Percentiles rank a stretch among this genome's conserved stretches.
Evolutionary conservation across 78 protist species (phyloP).

Genomic region (Dictyostelium brefeldianum): DNA sequence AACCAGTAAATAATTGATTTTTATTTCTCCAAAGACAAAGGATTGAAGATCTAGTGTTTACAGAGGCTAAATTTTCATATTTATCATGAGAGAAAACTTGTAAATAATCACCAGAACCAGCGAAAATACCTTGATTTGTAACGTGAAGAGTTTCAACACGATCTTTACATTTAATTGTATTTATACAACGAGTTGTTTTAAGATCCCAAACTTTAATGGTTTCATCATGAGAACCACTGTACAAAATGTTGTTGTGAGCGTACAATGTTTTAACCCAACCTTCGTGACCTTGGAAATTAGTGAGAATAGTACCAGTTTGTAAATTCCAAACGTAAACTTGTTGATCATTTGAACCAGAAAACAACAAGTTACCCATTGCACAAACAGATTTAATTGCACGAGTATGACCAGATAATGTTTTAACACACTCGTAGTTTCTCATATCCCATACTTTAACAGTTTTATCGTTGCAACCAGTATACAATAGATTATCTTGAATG

Average conservation of each 20-base stretch:
- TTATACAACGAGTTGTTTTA: constrained; percentile 67
- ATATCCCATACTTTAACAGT: constrained; percentile 86
- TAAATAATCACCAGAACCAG: constrained; percentile 71
- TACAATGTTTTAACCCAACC: constrained; percentile 79
- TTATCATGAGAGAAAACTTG: constrained; percentile 42
- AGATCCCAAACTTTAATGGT: constrained; percentile 85
- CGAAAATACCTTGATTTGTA: constrained; percentile 77
- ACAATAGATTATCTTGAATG: constrained; percentile 66
- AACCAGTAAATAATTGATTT: constrained; percentile 65
- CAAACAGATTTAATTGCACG: constrained; percentile 77
- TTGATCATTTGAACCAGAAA: constrained; percentile 80
- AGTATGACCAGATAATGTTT: constrained; percentile 69
- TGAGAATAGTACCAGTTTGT: constrained; percentile 37
- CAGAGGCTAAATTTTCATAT: constrained; percentile 48
- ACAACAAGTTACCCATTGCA: constrained; percentile 52
- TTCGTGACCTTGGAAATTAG: constrained; percentile 78
- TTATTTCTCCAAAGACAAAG: constrained; percentile 70
- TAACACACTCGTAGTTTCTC: constrained; percentile 59
- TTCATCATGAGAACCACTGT: constrained; percentile 74
- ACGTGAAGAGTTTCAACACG: constrained; percentile 60
- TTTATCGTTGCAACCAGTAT: constrained; percentile 83
- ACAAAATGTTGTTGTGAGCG: constrained; percentile 52
- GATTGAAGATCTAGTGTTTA: constrained; percentile 55
- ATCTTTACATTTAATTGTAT: constrained; percentile 73
- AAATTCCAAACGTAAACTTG: constrained; percentile 74